phyloP scores from a whole-genome alignment of 768 basidiomycete genomes.

The Termitomyces sp. region DNA sequence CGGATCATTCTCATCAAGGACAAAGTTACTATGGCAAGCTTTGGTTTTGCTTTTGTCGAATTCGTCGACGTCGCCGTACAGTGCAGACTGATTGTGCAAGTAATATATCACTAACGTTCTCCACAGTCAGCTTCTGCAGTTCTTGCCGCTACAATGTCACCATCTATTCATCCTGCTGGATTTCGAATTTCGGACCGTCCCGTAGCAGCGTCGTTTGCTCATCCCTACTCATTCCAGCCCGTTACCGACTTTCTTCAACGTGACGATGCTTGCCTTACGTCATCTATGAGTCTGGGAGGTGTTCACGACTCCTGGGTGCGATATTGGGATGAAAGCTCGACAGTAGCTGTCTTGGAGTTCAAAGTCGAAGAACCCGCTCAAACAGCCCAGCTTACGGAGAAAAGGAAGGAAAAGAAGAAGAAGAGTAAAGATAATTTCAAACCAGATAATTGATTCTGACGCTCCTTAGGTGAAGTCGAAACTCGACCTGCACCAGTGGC shows the following conservation, averaged over 20 bases:
- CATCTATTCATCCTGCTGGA: conserved; percentile 84
- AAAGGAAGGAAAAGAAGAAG: conserved; percentile 63
- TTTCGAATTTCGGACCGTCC: conserved; percentile 88
- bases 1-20: conserved; percentile 88
- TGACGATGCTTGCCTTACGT: conserved; percentile 71
- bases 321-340: conserved; percentile 91
- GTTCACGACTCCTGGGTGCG: conserved; percentile 68
- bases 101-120: conserved; percentile 6
- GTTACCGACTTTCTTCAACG: conserved; percentile 66
- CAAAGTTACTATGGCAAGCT: conserved; percentile 79
- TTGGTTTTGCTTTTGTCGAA: conserved; percentile 93
- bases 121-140: conserved; percentile 74
- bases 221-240: conserved; percentile 85
- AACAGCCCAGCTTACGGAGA: conserved; percentile 27
- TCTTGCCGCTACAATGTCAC: conserved; percentile 82
- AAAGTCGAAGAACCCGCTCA: conserved; percentile 60
- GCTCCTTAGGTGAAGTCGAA: conserved; percentile 16
- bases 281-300: conserved; percentile 65
- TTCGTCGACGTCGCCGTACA: conserved; percentile 79
- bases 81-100: neutral
- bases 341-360: conserved; percentile 70
- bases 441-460: neutral
- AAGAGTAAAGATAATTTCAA: conserved; percentile 20
- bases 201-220: conserved; percentile 89
- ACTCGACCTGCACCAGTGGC: conserved; percentile 34